phyloP scores from a whole-genome alignment of 768 basidiomycete species.

The Trametes punicea region DNA sequence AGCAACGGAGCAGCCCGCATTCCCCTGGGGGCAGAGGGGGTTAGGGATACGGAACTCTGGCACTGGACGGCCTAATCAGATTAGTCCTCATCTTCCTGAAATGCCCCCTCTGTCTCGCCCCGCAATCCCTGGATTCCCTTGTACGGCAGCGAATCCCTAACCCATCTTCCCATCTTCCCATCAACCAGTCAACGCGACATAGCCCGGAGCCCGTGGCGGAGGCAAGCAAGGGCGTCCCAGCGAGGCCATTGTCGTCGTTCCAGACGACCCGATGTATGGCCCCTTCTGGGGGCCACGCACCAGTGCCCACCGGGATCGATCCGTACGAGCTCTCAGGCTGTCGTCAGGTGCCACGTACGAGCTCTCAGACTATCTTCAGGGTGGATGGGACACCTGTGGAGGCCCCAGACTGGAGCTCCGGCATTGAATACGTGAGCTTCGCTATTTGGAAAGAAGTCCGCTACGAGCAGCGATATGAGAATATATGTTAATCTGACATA shows the following conservation, averaged over 20 bases:
- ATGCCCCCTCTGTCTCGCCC: conserved; percentile 40
- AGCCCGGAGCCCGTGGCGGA: conserved; percentile 83
- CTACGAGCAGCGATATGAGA: conserved; percentile 36
- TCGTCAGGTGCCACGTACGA: conserved; percentile 42
- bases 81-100: conserved; percentile 29
- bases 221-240: conserved; percentile 56
- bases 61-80: conserved; percentile 18
- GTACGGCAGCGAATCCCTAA: conserved; percentile 64
- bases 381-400: conserved; percentile 92
- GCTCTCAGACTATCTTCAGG: conserved; percentile 49
- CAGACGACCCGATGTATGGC: conserved; percentile 76
- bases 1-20: background rate
- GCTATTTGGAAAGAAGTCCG: conserved; percentile 54
- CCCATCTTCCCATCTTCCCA: conserved; percentile 79
- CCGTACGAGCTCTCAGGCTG: no score
- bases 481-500: background rate
- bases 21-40: no score
- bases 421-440: conserved; percentile 75
- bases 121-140: conserved; percentile 58
- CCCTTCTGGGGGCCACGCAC: conserved; percentile 78
- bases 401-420: conserved; percentile 85
- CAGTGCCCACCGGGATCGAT: conserved; percentile 41
- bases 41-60: background rate
- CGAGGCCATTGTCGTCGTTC: conserved; percentile 75
- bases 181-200: conserved; percentile 77